Conservation (phyloP, 331 rosid species). For the Quercus tomentella region DNA sequence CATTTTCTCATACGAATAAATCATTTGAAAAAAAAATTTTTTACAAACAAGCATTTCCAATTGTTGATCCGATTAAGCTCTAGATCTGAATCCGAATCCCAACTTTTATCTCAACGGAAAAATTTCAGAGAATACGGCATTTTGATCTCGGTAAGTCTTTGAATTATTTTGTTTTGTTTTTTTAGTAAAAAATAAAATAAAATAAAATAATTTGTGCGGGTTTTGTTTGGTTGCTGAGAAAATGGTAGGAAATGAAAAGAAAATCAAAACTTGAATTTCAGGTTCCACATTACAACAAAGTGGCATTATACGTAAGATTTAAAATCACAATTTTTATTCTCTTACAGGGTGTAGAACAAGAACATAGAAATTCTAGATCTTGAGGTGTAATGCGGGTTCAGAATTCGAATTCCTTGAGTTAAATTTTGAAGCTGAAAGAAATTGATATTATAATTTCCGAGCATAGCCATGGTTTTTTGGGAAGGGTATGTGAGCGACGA, state of each 20-base stretch:
- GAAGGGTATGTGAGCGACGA: constrained; percentile 80
- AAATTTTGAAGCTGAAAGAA: background rate
- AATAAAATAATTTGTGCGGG: no score
- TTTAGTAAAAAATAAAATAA: no score
- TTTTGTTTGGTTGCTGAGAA: constrained; percentile 15
- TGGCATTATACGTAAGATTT: background rate
- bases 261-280: background rate
- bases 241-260: background rate
- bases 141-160: constrained; percentile 34
- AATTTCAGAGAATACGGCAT: constrained; percentile 5
- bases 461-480: constrained; percentile 67
- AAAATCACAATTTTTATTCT: constrained; percentile 1
- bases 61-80: constrained; percentile 18
- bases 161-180: background rate
- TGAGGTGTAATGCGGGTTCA: constrained; percentile 27
- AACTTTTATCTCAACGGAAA: background rate
- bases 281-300: background rate
- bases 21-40: background rate
- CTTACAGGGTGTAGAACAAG: constrained; percentile 40
- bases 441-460: constrained; percentile 1
- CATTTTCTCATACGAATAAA: background rate
- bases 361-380: constrained; percentile 38
- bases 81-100: constrained; percentile 47
- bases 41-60: constrained; percentile 24
- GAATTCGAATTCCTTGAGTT: constrained; percentile 20